Evolutionary conservation across 495 filamentous ascomycete genomes (phyloP).

Genomic region (Neurospora intermedia): DNA sequence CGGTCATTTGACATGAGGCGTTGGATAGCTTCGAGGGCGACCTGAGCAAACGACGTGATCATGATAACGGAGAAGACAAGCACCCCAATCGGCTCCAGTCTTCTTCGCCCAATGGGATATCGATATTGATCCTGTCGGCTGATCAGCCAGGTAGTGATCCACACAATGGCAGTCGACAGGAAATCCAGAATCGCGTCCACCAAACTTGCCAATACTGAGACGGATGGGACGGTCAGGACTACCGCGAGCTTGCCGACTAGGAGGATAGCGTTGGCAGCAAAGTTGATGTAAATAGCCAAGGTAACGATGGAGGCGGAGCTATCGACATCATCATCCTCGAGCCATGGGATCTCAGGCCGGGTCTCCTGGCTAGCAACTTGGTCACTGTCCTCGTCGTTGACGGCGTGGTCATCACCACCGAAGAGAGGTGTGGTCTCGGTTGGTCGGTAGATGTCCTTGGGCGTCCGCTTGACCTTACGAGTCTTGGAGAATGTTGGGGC

Average conservation of each 20-base stretch:
- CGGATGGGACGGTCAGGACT: slow-evolving; percentile 64
- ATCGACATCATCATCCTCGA: slow-evolving; percentile 49
- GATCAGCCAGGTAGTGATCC: slow-evolving; percentile 70
- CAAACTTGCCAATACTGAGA: slow-evolving; percentile 80
- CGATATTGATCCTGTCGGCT: slow-evolving; percentile 61
- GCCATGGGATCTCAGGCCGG: slow-evolving; percentile 39
- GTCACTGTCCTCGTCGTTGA: slow-evolving; percentile 15
- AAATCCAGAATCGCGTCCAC: slow-evolving; percentile 88
- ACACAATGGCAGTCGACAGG: slow-evolving; percentile 74
- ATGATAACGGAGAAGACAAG: slow-evolving; percentile 76
- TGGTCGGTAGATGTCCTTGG: slow-evolving; percentile 70
- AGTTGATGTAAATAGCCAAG: slow-evolving; percentile 75
- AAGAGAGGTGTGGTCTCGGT: slow-evolving; percentile 60
- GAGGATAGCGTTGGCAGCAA: slow-evolving; percentile 70
- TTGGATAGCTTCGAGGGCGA: slow-evolving; percentile 60
- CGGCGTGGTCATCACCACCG: slow-evolving; percentile 19
- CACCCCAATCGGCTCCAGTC: slow-evolving; percentile 67
- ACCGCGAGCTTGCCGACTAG: slow-evolving; percentile 73
- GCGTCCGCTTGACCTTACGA: slow-evolving; percentile 53
- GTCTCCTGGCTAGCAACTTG: slow-evolving; percentile 11
- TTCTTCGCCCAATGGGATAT: slow-evolving; percentile 72
- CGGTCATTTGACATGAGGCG: slow-evolving; percentile 55
- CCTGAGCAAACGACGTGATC: slow-evolving; percentile 82
- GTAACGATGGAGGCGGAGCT: slow-evolving; percentile 58
- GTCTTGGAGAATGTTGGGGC: slow-evolving; percentile 7